A percentile compares a stretch with the other conserved stretches of the same genome.
Evolutionary conservation across 768 basidiomycete genomes (phyloP).

Genomic region (Suillus plorans): DNA sequence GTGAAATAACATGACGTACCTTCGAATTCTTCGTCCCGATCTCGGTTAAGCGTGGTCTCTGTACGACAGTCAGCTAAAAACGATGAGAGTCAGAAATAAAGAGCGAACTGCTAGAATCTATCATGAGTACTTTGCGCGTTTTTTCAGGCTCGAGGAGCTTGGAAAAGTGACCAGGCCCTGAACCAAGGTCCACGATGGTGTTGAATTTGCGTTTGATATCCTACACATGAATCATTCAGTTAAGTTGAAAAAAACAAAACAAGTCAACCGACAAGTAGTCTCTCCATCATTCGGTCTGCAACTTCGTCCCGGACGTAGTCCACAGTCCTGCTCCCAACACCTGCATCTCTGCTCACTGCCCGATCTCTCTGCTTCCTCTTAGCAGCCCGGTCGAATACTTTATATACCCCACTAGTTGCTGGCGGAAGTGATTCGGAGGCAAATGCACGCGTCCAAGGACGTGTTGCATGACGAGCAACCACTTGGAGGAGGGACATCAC

Average conservation of each 20-base stretch:
- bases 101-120: slow-evolving; percentile 80
- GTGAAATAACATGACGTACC: slow-evolving; percentile 42
- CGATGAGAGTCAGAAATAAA: neutral
- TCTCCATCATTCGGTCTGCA: slow-evolving; percentile 87
- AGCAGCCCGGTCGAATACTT: slow-evolving; percentile 82
- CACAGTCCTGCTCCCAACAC: slow-evolving; percentile 67
- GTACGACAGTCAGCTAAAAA: slow-evolving; percentile 10
- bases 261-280: slow-evolving; percentile 64
- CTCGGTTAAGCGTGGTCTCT: slow-evolving; percentile 76
- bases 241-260: slow-evolving; percentile 7
- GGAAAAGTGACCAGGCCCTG: slow-evolving; percentile 90
- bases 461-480: neutral
- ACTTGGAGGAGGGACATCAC: slow-evolving; percentile 13
- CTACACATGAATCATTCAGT: slow-evolving; percentile 40
- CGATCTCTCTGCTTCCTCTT: slow-evolving; percentile 80
- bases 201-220: slow-evolving; percentile 87
- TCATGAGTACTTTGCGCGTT: slow-evolving; percentile 73
- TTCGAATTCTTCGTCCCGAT: slow-evolving; percentile 77
- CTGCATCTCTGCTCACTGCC: slow-evolving; percentile 58
- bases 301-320: slow-evolving; percentile 93
- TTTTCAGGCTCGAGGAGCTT: slow-evolving; percentile 72
- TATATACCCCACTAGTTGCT: slow-evolving; percentile 50
- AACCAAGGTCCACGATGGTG: slow-evolving; percentile 81
- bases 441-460: slow-evolving; percentile 36
- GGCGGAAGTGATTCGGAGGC: slow-evolving; percentile 49